phyloP scores from a whole-genome alignment of 176 grass and related monocot genomes.

The Poa pratensis region DNA sequence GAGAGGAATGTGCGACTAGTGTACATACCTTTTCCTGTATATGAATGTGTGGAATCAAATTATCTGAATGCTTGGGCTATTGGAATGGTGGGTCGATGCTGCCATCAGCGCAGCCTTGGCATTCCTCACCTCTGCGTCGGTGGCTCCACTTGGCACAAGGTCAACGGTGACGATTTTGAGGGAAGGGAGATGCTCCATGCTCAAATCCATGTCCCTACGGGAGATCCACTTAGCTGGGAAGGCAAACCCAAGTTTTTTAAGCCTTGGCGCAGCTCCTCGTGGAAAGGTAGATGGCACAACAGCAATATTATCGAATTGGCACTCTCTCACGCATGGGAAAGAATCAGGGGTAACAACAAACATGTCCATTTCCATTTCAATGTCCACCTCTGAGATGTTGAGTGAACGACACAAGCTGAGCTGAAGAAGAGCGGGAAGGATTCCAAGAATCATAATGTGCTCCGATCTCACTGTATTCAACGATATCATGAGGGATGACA shows the following conservation, averaged over 20 bases:
- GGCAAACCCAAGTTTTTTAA: rapidly evolving
- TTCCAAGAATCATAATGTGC: background rate
- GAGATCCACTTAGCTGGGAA: no score
- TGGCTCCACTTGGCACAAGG: rapidly evolving
- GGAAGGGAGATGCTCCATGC: background rate
- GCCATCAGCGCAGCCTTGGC: background rate
- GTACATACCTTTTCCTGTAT: no score
- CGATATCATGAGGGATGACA: rapidly evolving
- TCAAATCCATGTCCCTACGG: no score
- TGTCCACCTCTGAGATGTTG: no score
- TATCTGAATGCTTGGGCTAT: background rate
- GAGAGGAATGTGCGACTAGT: no score
- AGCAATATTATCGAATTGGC: rapidly evolving
- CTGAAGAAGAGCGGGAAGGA: background rate
- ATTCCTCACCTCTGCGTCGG: background rate
- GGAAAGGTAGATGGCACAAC: background rate
- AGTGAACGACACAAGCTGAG: no score
- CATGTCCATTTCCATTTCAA: no score
- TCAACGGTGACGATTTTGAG: rapidly evolving
- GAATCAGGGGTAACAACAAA: no score
- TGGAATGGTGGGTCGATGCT: background rate
- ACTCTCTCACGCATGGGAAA: background rate
- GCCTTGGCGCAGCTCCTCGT: background rate
- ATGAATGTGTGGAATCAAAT: no score
- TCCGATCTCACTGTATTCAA: background rate